These are phyloP conservation scores for Melanomma pulvis-pyrius DNA, from an alignment of 495 filamentous ascomycete genomes.

Conservation along the genomic window DNA sequence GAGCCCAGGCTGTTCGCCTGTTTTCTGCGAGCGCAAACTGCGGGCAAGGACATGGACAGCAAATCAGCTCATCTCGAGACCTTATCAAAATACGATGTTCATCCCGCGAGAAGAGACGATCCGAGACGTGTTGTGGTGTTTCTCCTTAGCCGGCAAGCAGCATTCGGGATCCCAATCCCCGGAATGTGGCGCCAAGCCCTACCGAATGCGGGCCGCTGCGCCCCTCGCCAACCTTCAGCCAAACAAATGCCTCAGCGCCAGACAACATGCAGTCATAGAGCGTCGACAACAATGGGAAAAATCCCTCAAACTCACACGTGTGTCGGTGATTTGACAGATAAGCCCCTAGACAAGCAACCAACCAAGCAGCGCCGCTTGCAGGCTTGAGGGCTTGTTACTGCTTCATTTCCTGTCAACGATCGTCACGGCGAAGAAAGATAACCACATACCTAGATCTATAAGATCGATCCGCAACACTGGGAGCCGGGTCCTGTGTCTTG, in stretches of 20 bases:
- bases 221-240: neutral
- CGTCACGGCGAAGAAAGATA: slow-evolving; percentile 9
- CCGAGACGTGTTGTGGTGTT: no score
- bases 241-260: slow-evolving; percentile 18
- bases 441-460: slow-evolving; percentile 2
- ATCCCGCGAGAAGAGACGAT: no score
- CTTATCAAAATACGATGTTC: no score
- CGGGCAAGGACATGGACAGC: no score
- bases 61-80: no score
- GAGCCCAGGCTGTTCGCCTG: no score
- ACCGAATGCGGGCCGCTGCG: slow-evolving; percentile 4
- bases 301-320: slow-evolving; percentile 14
- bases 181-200: slow-evolving; percentile 5
- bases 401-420: slow-evolving; percentile 19
- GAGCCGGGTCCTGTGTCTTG: neutral
- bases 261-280: neutral
- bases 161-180: neutral
- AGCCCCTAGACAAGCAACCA: slow-evolving; percentile 15
- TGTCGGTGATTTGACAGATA: slow-evolving; percentile 9
- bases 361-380: slow-evolving; percentile 2
- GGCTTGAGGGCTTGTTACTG: slow-evolving; percentile 12
- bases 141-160: neutral
- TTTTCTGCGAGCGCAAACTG: no score
- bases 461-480: neutral
- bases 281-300: neutral